Evolutionary conservation across 805 yeast genomes (phyloP), one percentile per base, ranked within the genome.

Genomic region (Saccharomycopsis olivae): DNA sequence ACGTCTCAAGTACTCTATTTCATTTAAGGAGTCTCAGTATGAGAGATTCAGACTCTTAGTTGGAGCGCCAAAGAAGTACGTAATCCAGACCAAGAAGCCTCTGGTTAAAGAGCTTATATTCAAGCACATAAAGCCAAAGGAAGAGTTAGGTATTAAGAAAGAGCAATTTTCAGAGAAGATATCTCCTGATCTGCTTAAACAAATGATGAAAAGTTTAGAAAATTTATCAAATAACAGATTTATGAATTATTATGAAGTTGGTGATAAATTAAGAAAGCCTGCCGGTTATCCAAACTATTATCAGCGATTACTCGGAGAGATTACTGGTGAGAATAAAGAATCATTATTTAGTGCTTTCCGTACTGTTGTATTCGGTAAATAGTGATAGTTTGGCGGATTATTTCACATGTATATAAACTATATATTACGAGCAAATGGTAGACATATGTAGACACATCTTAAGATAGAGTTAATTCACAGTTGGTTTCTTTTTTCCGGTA

Each of bases 281-380:
- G 77, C 78, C 52, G 95, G 95, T 2, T 83, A 85, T 58, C 86
- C 94, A 2, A 58, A 68, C 35, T 87, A 87, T 54, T 87, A 87
- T 53, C 71, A 67, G 30, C 69, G 92, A 52, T 65, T 87, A 39
- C 49, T 79, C 59, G 66, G 69, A 20, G 94, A 85, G 55, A 69
- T 87, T 31, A 65, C 69, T 44, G 88, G 89, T 18, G 77, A 78
- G 51, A 69, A 71, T 52, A 78, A 73, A 56, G 94, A 83, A 58
- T 69, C 72, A 13, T 57, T 79, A 38, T 56, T 71, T 39, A 61
- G 74, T 29, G 94, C 92, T 16, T 52, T 82, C 56, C 75, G 77
- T 58, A 81, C 88, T 15, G 84, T 86, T 23, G 54, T 82, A 29
- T 75, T 81, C 49, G 95, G 95, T 38, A 78, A 72, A 57, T 78